Conservation (phyloP, 306 rosid species). For the Morella rubra region DNA sequence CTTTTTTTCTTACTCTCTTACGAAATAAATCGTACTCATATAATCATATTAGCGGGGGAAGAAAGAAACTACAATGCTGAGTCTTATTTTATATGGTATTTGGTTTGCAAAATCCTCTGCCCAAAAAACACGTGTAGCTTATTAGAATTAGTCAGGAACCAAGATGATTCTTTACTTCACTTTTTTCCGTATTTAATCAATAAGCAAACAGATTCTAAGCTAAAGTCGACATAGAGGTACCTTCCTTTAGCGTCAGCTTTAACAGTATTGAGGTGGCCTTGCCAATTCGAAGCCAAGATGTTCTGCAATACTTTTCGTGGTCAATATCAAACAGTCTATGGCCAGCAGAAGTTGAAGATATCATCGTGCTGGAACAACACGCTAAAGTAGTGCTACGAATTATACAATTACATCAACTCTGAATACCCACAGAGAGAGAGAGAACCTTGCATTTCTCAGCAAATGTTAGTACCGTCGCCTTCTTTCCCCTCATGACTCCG, state of each 20-base stretch:
- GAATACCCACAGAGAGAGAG: slow-evolving; percentile 9
- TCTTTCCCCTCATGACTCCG: slow-evolving; percentile 48
- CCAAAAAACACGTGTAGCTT: not conserved
- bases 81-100: not conserved
- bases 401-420: not conserved
- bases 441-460: slow-evolving; percentile 85
- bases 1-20: not conserved
- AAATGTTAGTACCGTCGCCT: slow-evolving; percentile 54
- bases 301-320: slow-evolving; percentile 44
- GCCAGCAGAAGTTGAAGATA: slow-evolving; percentile 5
- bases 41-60: not conserved
- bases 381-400: not conserved
- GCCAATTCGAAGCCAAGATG: slow-evolving; percentile 84
- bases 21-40: not conserved
- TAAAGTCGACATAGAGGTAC: slow-evolving; percentile 28
- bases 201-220: slow-evolving; percentile 1
- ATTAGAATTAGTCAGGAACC: not conserved
- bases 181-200: not conserved
- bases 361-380: not conserved
- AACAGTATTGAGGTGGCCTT: slow-evolving; percentile 73
- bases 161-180: not conserved
- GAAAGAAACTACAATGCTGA: not conserved
- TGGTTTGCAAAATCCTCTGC: not conserved
- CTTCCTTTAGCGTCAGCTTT: slow-evolving; percentile 91
- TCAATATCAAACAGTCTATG: not conserved